Evolutionary conservation across 75 land plant species (phyloP).

Genomic region (Pinus taeda): DNA sequence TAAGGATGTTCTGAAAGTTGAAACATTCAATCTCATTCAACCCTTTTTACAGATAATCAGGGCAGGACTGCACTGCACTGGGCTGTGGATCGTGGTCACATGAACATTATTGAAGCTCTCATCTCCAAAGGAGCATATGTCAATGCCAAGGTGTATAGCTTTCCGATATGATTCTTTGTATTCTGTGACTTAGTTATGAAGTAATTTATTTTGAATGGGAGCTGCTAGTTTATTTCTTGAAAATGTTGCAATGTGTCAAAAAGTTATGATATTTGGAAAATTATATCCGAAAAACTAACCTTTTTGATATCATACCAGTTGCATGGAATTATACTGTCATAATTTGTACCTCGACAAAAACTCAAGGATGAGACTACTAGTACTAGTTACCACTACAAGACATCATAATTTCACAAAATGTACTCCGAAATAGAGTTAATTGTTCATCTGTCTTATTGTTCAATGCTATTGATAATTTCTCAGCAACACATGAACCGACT

Average conservation of each 20-base stretch:
- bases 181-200: not conserved
- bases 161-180: not conserved
- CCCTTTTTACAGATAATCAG: constrained; percentile 68
- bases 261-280: too few species aligned
- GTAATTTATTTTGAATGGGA: not conserved
- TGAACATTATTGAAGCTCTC: constrained; percentile 46
- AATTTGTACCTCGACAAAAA: not conserved
- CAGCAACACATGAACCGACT: too few species aligned
- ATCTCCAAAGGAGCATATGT: constrained; percentile 64
- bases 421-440: too few species aligned
- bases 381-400: too few species aligned
- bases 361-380: too few species aligned
- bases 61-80: constrained; percentile 93
- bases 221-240: not conserved
- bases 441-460: too few species aligned
- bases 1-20: too few species aligned
- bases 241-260: not conserved
- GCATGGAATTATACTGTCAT: not conserved
- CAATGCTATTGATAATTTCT: too few species aligned
- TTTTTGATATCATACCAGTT: not conserved
- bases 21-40: constrained; percentile 4
- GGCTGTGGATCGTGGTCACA: constrained; percentile 91
- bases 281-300: too few species aligned
- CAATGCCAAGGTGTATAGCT: constrained; percentile 61
- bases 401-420: too few species aligned